These are phyloP conservation scores for Moniliella sp. DNA, from an alignment of 1,284 basidiomycete genomes.

Conservation along the genomic window DNA sequence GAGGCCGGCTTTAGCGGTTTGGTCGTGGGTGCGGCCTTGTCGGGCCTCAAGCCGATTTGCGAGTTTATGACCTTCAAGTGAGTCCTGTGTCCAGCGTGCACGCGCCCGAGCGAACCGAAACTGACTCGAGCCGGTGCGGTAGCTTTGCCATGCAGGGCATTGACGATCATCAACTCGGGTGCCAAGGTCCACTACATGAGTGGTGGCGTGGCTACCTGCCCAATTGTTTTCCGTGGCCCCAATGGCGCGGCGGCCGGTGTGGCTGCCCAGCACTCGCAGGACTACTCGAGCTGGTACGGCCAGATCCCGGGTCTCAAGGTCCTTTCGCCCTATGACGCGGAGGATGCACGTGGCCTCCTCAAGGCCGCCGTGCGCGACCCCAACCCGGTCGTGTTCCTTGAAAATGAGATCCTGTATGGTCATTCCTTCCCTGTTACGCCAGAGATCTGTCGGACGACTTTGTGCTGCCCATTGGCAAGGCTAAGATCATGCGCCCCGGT, in stretches of 20 bases:
- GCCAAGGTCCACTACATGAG: conserved; percentile 99
- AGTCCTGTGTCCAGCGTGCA: too few species aligned
- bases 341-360: conserved; percentile 91
- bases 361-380: conserved; percentile 97
- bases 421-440: conserved; percentile 80
- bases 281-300: conserved; percentile 58
- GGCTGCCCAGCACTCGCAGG: conserved; percentile 47
- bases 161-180: conserved; percentile 97
- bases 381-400: conserved; percentile 91
- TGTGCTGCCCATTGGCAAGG: conserved; percentile 77
- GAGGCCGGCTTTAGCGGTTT: conserved; percentile 97
- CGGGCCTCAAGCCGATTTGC: conserved; percentile 85
- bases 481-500: conserved; percentile 80
- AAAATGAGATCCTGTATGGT: conserved; percentile 98
- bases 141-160: conserved; percentile 48
- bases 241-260: conserved; percentile 97
- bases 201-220: conserved; percentile 87
- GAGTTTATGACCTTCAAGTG: conserved; percentile 98
- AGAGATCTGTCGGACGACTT: conserved; percentile 86
- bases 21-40: conserved; percentile 77
- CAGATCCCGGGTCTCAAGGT: conserved; percentile 91
- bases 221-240: conserved; percentile 95
- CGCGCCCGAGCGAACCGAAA: too few species aligned
- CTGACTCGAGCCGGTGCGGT: too few species aligned
- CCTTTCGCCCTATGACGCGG: conserved; percentile 82